These are phyloP conservation scores for Naganishia albida DNA, from an alignment of 1,284 basidiomycete species.

Conservation along the genomic window DNA sequence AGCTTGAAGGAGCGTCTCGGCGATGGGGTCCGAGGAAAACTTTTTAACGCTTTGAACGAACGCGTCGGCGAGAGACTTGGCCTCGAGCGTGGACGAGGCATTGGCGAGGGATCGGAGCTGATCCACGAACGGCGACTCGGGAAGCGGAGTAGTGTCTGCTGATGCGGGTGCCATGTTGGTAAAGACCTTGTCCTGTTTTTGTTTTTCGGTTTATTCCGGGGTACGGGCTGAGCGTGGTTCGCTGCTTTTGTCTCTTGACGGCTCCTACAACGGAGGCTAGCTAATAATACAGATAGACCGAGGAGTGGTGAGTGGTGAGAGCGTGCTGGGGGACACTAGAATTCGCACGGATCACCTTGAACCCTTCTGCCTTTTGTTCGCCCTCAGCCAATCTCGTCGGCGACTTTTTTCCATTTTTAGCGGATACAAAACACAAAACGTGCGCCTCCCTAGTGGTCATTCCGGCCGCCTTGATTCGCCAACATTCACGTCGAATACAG, in stretches of 20 bases:
- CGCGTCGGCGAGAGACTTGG: constrained; percentile 50
- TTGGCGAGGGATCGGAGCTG: constrained; percentile 46
- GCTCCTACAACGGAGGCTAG: constrained; percentile 25
- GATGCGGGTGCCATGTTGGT: constrained; percentile 46
- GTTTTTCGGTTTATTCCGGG: not conserved
- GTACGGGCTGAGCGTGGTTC: not conserved
- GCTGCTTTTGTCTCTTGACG: not conserved
- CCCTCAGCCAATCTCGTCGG: constrained; percentile 19
- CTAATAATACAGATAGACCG: constrained; percentile 30
- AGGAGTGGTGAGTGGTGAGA: constrained; percentile 15
- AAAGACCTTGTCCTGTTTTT: not conserved
- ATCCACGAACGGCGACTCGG: constrained; percentile 43
- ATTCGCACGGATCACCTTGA: not conserved
- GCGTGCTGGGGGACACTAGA: not conserved
- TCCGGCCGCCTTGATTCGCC: constrained; percentile 1
- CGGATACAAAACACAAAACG: constrained; percentile 20
- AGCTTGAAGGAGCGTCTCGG: constrained; percentile 45
- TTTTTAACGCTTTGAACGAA: constrained; percentile 37
- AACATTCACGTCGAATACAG: not conserved
- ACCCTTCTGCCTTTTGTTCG: not conserved
- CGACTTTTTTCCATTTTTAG: constrained; percentile 16
- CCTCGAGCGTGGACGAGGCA: constrained; percentile 48
- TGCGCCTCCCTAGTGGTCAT: constrained; percentile 3
- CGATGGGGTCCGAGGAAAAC: constrained; percentile 45
- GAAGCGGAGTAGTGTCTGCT: constrained; percentile 42